Percentiles rank a stretch among this genome's conserved stretches.
These are phyloP conservation scores for Cordyceps farinosa DNA, from an alignment of 2,329 filamentous ascomycete genomes.

Conservation along the genomic window DNA sequence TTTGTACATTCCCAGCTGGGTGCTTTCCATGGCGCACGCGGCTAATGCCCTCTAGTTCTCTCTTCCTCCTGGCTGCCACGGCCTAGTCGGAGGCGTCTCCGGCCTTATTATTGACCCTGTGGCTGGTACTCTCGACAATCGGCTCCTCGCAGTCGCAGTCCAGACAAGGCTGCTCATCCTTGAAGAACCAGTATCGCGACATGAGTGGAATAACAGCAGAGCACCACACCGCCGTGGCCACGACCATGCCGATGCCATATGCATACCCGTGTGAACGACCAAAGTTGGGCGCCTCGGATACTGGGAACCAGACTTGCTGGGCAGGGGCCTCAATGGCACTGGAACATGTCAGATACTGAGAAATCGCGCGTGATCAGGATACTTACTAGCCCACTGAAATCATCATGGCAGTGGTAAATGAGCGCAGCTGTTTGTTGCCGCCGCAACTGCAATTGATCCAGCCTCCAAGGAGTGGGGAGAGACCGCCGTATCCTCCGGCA, in stretches of 20 bases:
- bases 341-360: neutral
- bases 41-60: neutral
- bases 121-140: neutral
- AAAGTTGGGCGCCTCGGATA: conserved; percentile 14
- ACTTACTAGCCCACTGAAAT: conserved; percentile 20
- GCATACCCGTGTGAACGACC: conserved; percentile 7
- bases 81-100: neutral
- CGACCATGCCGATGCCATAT: conserved; percentile 16
- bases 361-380: neutral
- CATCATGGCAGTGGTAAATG: conserved; percentile 17
- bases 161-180: neutral
- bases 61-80: too few relatives aligned
- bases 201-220: conserved; percentile 12
- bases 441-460: conserved; percentile 19
- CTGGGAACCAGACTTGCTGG: conserved; percentile 18
- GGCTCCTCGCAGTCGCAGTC: conserved; percentile 10
- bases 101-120: neutral
- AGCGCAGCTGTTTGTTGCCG: conserved; percentile 18
- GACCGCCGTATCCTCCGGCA: conserved; percentile 11
- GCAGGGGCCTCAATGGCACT: conserved; percentile 18
- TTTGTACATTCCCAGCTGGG: neutral
- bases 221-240: conserved; percentile 15
- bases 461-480: conserved; percentile 16
- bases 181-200: conserved; percentile 12
- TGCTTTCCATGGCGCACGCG: neutral